Conservation (phyloP, 2,329 filamentous ascomycete genomes). For the Pseudocercospora musae region DNA sequence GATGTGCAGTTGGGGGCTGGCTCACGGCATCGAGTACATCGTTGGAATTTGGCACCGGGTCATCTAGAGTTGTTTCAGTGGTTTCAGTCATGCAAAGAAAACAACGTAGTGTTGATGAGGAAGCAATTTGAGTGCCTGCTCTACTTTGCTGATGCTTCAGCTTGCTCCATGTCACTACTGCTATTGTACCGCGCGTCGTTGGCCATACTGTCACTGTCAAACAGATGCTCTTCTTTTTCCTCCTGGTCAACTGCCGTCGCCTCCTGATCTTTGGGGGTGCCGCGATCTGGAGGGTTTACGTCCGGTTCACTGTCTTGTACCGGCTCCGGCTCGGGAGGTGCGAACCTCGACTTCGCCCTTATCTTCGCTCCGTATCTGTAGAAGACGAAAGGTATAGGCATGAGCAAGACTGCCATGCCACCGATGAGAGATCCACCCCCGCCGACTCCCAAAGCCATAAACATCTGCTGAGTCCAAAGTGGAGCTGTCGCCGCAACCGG, state of each 20-base stretch:
- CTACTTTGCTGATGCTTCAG: background rate
- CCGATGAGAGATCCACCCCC: constrained; percentile 43
- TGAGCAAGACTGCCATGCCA: constrained; percentile 40
- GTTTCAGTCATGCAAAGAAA: no score
- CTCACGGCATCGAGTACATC: no score
- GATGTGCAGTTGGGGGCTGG: no score
- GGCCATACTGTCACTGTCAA: constrained; percentile 2
- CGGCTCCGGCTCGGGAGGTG: background rate
- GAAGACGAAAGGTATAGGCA: constrained; percentile 28
- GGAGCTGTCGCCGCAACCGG: constrained; percentile 31
- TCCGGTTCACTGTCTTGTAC: background rate
- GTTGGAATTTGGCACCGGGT: no score
- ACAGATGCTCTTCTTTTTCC: constrained; percentile 11
- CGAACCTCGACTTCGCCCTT: constrained; percentile 10
- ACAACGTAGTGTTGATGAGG: no score
- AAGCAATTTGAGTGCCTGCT: no score
- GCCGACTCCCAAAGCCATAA: constrained; percentile 32
- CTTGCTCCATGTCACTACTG: constrained; percentile 8
- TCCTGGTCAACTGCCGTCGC: background rate
- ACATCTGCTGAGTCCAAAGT: constrained; percentile 35
- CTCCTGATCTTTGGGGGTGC: background rate
- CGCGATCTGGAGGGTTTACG: background rate
- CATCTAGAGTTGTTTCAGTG: no score
- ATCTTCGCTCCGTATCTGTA: constrained; percentile 11
- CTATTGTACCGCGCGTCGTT: background rate